phyloP scores from a whole-genome alignment of 164 flowering plant genomes.

The Vitis rupestris region DNA sequence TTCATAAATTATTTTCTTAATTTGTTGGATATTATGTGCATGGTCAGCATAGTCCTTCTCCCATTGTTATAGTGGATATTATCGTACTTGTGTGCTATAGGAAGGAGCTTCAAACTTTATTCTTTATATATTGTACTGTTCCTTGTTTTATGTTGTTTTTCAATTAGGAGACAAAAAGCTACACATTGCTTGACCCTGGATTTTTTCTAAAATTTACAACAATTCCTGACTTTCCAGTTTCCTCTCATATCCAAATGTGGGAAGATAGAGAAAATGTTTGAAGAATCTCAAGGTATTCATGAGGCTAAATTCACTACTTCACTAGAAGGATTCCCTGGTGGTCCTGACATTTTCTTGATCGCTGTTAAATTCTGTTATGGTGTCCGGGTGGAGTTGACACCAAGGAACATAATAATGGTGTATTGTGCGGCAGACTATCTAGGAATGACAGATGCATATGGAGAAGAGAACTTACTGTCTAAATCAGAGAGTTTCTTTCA shows the following conservation, averaged over 20 bases:
- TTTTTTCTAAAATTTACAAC: not conserved
- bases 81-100: no score
- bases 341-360: conserved; percentile 67
- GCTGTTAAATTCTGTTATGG: conserved; percentile 83
- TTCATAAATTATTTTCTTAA: not conserved
- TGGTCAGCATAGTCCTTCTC: not conserved
- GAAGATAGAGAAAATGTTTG: conserved; percentile 50
- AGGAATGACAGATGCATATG: conserved; percentile 80
- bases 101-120: no score
- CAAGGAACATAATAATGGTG: conserved; percentile 59
- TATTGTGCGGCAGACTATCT: conserved; percentile 86
- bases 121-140: no score
- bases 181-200: no score
- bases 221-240: conserved; percentile 53
- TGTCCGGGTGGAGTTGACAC: conserved; percentile 53
- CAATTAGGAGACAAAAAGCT: no score
- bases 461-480: conserved; percentile 72
- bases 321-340: conserved; percentile 77
- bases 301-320: conserved; percentile 24
- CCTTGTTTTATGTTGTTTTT: no score
- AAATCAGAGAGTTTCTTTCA: conserved; percentile 64
- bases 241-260: conserved; percentile 83
- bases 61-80: no score
- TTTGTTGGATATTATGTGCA: not conserved
- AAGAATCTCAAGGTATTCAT: conserved; percentile 35